A percentile compares a stretch with the other conserved stretches of the same genome.
These are phyloP conservation scores for Penicillium manginii DNA, from an alignment of 495 filamentous ascomycete genomes.

Conservation along the genomic window DNA sequence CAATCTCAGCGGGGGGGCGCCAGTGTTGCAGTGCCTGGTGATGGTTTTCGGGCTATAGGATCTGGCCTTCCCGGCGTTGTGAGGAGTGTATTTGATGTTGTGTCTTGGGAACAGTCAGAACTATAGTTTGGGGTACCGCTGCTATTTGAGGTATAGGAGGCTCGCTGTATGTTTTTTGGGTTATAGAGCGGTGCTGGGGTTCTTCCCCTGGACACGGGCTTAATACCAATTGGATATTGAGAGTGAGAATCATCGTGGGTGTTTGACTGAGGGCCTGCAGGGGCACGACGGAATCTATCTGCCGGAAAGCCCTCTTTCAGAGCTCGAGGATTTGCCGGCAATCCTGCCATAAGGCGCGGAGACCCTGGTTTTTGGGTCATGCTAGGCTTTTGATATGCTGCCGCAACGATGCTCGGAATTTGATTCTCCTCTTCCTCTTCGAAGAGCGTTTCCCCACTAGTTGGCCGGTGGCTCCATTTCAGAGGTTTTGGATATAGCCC, in stretches of 20 bases:
- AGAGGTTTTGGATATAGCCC: constrained; percentile 44
- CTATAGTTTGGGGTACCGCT: constrained; percentile 13
- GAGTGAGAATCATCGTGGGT: neutral
- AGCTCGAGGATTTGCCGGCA: constrained; percentile 46
- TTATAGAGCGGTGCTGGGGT: constrained; percentile 8
- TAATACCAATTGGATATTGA: neutral
- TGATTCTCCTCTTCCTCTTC: constrained; percentile 40
- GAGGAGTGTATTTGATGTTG: constrained; percentile 15
- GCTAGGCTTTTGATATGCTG: constrained; percentile 1
- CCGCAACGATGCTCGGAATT: neutral
- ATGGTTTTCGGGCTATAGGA: constrained; percentile 3
- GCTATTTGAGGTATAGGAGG: constrained; percentile 15
- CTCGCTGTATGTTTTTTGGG: neutral
- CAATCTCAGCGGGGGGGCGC: constrained; percentile 30
- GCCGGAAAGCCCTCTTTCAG: constrained; percentile 33
- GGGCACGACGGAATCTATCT: constrained; percentile 19
- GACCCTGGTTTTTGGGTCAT: constrained; percentile 10
- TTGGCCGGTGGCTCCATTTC: constrained; percentile 38
- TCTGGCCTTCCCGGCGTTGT: constrained; percentile 10
- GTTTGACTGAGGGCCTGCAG: constrained; percentile 1
- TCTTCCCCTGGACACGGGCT: neutral
- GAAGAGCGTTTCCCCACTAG: constrained; percentile 42
- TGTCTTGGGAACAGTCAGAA: constrained; percentile 12
- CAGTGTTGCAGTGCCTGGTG: constrained; percentile 12
- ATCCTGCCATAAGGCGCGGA: constrained; percentile 27